phyloP scores from a whole-genome alignment of 1,139 yeast species.

The Nakaseomyces bracarensis region DNA sequence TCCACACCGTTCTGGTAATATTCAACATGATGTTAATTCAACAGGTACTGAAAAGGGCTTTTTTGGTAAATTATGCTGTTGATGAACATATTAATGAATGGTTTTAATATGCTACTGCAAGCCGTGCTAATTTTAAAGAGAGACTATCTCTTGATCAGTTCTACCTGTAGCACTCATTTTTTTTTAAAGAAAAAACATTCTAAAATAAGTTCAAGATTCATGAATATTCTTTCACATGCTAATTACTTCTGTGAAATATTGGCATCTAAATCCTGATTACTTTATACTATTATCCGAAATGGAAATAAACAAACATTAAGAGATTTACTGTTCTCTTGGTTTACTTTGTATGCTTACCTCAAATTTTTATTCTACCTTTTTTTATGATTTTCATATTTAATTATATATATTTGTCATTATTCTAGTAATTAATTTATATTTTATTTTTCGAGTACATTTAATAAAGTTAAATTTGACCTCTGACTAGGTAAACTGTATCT shows the following conservation, averaged over 20 bases:
- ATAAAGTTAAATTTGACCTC: slow-evolving; percentile 34
- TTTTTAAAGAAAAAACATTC: too few species aligned
- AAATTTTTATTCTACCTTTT: not conserved
- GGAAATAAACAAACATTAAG: too few species aligned
- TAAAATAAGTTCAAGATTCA: too few species aligned
- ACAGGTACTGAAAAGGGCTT: slow-evolving; percentile 32
- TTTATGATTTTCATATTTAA: slow-evolving; percentile 1
- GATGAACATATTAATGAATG: too few species aligned
- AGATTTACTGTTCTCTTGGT: not conserved
- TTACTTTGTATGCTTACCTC: not conserved
- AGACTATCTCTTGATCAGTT: too few species aligned
- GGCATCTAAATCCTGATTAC: too few species aligned
- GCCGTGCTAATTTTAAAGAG: too few species aligned
- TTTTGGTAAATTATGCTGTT: slow-evolving; percentile 35
- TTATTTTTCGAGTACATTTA: not conserved
- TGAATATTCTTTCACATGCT: too few species aligned
- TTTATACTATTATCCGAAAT: too few species aligned
- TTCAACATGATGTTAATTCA: slow-evolving; percentile 20
- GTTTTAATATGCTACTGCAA: too few species aligned
- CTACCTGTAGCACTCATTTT: too few species aligned
- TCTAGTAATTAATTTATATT: slow-evolving; percentile 1
- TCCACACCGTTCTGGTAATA: slow-evolving; percentile 9
- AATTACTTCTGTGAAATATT: not conserved
- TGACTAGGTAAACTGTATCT: slow-evolving; percentile 49
- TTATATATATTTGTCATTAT: not conserved